Evolutionary conservation across 2,329 filamentous ascomycete genomes (phyloP), one percentile per base, ranked within the genome.

Genomic region (Amphichorda felina): DNA sequence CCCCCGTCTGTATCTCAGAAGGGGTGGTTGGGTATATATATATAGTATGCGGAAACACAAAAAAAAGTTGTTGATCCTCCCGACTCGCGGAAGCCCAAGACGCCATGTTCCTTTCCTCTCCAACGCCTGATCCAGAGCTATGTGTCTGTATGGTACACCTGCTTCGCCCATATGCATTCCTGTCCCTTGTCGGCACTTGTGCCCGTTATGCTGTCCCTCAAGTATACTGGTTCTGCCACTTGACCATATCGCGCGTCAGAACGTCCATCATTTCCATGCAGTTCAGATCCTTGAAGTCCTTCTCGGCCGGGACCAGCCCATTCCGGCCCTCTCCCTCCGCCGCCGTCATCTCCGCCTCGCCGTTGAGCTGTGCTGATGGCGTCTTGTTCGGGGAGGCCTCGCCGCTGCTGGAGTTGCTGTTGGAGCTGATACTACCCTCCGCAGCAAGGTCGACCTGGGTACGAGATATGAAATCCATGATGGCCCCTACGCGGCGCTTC

Each of bases 211-310:
- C 25, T 8, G 27, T 11, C 14, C 27, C 29, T 51, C 45, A 59
- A 36, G 62, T 54, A 46, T 72, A 87, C 49, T 83, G 73, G 43
- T 81, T 79, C 60, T 94, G 85, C 85, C 85, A 94, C 49, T 82
- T 81, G 45, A 89, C 73, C 48, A 94, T 69, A 53, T 87, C 78
- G 41, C 82, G 71, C 41, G 82, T 88, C 53, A 94, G 59, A 46
- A 77, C 70, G 54, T 93, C 86, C 84, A 93, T 93, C 84, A 94
- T 93, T 58, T 93, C 84, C 43, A 84, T 66, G 45, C 81, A 87
- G 38, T 66, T 82, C 43, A 94, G 63, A 8, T 81, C 72, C 45
- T 79, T 83, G 55, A 94, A 94, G 1, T 79, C 71, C 46, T 63
- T 69, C 14, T 40, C 41, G 19, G 13, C 27, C 15, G 8, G 5